Conservation (phyloP, 768 basidiomycete species). For the Lyophyllum shimeji region DNA sequence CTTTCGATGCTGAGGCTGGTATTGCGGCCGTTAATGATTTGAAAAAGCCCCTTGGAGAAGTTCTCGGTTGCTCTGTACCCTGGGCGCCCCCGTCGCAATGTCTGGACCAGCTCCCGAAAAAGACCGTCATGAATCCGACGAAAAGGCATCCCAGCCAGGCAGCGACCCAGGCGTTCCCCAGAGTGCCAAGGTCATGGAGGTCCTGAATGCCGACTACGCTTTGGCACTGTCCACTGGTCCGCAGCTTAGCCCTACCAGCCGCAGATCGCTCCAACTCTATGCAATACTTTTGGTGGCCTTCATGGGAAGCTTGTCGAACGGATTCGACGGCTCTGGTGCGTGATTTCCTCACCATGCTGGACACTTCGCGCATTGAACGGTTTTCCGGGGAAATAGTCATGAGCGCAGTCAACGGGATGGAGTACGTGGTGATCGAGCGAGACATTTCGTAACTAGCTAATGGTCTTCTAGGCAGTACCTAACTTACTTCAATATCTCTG, state of each 20-base stretch:
- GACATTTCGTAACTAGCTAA: not conserved
- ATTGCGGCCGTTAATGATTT: not conserved
- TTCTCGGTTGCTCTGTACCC: not conserved
- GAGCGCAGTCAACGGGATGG: constrained; percentile 48
- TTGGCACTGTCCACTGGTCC: constrained; percentile 43
- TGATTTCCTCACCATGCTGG: not conserved
- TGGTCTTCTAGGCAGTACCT: constrained; percentile 34
- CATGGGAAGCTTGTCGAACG: constrained; percentile 46
- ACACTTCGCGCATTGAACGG: not conserved
- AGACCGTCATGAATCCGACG: constrained; percentile 6
- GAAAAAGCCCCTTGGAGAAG: not conserved
- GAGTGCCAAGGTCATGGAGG: constrained; percentile 25
- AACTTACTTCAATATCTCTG: constrained; percentile 38
- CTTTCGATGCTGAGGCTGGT: not conserved
- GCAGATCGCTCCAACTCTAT: constrained; percentile 40
- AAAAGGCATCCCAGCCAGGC: constrained; percentile 6
- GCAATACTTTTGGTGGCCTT: constrained; percentile 40
- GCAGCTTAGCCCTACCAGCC: constrained; percentile 37
- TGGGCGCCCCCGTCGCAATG: constrained; percentile 7
- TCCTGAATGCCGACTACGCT: constrained; percentile 41
- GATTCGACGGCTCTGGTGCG: constrained; percentile 46
- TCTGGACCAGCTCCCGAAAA: constrained; percentile 17
- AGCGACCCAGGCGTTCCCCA: constrained; percentile 5
- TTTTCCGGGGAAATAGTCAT: constrained; percentile 30
- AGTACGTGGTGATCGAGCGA: constrained; percentile 25